Conservation (phyloP, 1,284 basidiomycete species). For the Boletus sp. region DNA sequence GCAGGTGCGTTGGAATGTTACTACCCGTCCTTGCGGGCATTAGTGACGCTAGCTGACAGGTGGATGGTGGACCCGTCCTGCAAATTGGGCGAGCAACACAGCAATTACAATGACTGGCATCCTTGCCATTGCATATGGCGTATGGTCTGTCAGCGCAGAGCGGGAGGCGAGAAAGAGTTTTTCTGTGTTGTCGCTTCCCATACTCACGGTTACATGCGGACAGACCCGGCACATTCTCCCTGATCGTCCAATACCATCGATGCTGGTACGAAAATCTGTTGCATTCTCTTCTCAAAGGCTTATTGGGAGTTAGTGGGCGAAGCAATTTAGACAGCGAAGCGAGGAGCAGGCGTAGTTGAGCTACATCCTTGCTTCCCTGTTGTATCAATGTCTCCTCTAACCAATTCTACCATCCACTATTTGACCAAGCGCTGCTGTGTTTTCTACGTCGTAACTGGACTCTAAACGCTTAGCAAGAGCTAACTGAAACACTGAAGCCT, state of each 20-base stretch:
- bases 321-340: slow-evolving; percentile 47
- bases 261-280: slow-evolving; percentile 50
- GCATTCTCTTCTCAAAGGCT: not conserved
- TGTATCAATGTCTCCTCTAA: slow-evolving; percentile 4
- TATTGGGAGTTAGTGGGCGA: slow-evolving; percentile 48
- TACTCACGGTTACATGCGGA: slow-evolving; percentile 14
- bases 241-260: slow-evolving; percentile 61
- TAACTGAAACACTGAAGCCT: no score
- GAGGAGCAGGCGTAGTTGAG: slow-evolving; percentile 21
- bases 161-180: slow-evolving; percentile 37
- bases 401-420: not conserved
- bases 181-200: not conserved
- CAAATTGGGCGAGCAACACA: slow-evolving; percentile 73
- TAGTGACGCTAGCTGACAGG: slow-evolving; percentile 43
- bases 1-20: slow-evolving; percentile 48
- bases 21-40: not conserved
- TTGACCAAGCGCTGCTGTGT: not conserved
- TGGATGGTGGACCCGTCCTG: slow-evolving; percentile 75
- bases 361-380: not conserved
- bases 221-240: slow-evolving; percentile 47
- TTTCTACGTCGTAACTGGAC: not conserved
- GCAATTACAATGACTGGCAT: slow-evolving; percentile 63
- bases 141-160: slow-evolving; percentile 64
- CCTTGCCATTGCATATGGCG: slow-evolving; percentile 56
- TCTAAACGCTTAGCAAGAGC: not conserved